Conservation (phyloP, 345 rosid genomes). For the Brassica nigra region DNA sequence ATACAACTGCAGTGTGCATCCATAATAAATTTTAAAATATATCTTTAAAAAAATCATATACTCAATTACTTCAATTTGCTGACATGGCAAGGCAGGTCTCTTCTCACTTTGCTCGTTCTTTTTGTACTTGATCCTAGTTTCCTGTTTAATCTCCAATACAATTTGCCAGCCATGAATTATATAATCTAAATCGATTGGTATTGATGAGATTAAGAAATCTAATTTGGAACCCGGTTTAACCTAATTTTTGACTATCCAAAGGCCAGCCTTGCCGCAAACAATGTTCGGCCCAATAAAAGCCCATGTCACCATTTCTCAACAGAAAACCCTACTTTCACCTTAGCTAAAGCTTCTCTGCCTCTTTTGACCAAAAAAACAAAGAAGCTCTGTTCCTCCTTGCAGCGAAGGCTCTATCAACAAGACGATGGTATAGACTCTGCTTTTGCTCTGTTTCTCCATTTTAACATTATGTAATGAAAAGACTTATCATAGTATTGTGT, state of each 20-base stretch:
- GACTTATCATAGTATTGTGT: too few relatives aligned
- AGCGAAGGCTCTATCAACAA: constrained; percentile 16
- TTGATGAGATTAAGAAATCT: background rate
- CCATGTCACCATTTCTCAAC: background rate
- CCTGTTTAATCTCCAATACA: background rate
- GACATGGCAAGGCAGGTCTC: background rate
- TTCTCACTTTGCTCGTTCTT: background rate
- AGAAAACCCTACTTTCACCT: constrained; percentile 19
- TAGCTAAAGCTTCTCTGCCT: background rate
- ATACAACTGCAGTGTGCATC: too few relatives aligned
- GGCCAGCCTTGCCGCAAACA: background rate
- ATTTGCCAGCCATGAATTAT: background rate
- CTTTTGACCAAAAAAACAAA: background rate
- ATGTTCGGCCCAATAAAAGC: constrained; percentile 14
- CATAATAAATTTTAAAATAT: too few relatives aligned
- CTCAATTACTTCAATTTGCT: too few relatives aligned
- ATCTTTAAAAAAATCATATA: too few relatives aligned
- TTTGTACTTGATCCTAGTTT: background rate
- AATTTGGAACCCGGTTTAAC: constrained; percentile 17
- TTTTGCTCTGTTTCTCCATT: background rate
- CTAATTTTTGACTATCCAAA: background rate
- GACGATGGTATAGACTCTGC: constrained; percentile 31
- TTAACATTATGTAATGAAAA: background rate
- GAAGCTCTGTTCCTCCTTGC: constrained; percentile 16
- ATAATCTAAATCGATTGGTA: background rate